Conservation (phyloP, 1,284 basidiomycete species). For the Violaceomyces palustris region DNA sequence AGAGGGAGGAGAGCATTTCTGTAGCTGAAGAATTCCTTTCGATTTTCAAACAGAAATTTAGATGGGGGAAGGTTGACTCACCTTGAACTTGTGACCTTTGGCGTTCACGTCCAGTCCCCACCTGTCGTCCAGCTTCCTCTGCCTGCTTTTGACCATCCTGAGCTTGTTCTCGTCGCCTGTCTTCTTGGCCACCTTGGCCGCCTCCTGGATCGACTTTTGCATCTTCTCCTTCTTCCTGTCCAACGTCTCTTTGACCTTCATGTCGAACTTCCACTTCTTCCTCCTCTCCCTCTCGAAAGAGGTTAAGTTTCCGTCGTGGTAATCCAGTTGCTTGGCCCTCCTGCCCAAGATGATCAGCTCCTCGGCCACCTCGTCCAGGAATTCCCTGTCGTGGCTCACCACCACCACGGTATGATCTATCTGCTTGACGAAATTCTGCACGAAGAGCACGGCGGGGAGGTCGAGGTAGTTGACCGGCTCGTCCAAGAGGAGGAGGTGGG, state of each 20-base stretch:
- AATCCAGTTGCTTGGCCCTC: conserved; percentile 58
- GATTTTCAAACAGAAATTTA: background rate
- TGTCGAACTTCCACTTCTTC: conserved; percentile 58
- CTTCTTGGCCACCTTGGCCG: conserved; percentile 59
- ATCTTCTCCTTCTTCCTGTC: conserved; percentile 60
- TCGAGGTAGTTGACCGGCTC: conserved; percentile 57
- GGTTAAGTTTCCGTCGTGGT: conserved; percentile 63
- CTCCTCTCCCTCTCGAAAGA: conserved; percentile 60
- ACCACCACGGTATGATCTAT: conserved; percentile 60
- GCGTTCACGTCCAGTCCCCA: conserved; percentile 59
- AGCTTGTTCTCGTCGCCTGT: conserved; percentile 65
- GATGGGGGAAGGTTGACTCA: background rate
- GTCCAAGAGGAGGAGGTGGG: conserved; percentile 55
- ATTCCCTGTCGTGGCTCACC: conserved; percentile 68
- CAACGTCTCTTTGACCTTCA: conserved; percentile 60
- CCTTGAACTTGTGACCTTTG: conserved; percentile 61
- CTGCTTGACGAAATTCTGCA: conserved; percentile 59
- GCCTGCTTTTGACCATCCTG: conserved; percentile 60
- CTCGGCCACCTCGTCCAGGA: conserved; percentile 64
- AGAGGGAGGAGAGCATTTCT: too few species aligned
- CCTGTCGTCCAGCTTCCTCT: conserved; percentile 64
- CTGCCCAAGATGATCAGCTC: conserved; percentile 66
- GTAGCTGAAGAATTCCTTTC: too few species aligned
- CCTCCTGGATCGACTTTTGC: conserved; percentile 57
- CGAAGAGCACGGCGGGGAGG: conserved; percentile 53